Conservation (phyloP, 345 rosid genomes). For the Combretum micranthum region DNA sequence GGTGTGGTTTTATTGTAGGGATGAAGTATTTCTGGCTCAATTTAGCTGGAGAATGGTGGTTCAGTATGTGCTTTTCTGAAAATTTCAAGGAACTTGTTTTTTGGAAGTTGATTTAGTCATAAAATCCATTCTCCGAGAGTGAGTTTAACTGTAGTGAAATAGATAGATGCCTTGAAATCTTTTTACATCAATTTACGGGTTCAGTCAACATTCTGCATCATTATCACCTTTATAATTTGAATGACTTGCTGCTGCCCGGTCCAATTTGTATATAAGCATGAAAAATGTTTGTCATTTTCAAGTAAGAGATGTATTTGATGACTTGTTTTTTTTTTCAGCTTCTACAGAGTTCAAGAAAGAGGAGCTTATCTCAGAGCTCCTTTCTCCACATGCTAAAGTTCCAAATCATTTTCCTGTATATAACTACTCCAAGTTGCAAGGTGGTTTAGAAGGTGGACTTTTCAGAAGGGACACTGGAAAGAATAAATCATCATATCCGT, state of each 20-base stretch:
- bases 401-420: constrained; percentile 26
- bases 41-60: no score
- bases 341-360: constrained; percentile 67
- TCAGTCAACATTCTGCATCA: no score
- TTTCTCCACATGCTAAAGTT: constrained; percentile 36
- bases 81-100: no score
- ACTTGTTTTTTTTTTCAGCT: constrained; percentile 6
- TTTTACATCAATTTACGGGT: no score
- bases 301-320: not conserved
- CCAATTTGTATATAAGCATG: not conserved
- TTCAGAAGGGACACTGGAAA: constrained; percentile 17
- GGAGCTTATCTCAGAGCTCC: constrained; percentile 60
- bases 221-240: no score
- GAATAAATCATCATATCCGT: constrained; percentile 22
- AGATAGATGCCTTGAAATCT: no score
- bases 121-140: no score
- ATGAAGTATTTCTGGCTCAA: no score
- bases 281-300: not conserved
- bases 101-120: no score
- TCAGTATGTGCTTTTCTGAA: no score
- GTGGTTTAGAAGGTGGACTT: constrained; percentile 13
- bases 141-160: not conserved
- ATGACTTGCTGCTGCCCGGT: no score
- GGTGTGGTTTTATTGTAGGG: no score
- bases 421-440: constrained; percentile 24